A percentile compares a stretch with the other conserved stretches of the same genome.
Conservation (phyloP, 2,329 filamentous ascomycete genomes). For the Microdochium trichocladiopsis region DNA sequence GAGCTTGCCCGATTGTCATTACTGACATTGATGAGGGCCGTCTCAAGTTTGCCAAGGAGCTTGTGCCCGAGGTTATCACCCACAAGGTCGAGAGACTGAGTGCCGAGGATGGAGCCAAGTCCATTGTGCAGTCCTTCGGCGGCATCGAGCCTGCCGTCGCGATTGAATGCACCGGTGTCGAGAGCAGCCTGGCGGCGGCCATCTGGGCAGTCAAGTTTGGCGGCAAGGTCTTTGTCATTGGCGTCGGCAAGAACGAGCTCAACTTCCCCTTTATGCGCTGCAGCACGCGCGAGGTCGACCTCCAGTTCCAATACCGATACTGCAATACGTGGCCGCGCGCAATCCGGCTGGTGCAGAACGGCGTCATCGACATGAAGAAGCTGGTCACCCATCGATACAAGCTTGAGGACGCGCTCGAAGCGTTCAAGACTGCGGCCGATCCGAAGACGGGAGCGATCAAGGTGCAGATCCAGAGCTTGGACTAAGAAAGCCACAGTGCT, state of each 20-base stretch:
- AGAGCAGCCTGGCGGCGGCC: constrained; percentile 77
- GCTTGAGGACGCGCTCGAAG: constrained; percentile 80
- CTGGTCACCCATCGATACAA: constrained; percentile 84
- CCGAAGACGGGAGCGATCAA: constrained; percentile 95
- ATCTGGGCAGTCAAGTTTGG: constrained; percentile 92
- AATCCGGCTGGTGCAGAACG: constrained; percentile 79
- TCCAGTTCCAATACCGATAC: constrained; percentile 96
- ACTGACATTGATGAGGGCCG: constrained; percentile 90
- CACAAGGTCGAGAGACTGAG: constrained; percentile 65
- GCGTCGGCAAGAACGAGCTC: constrained; percentile 93
- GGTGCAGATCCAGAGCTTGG: constrained; percentile 79
- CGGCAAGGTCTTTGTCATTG: constrained; percentile 94
- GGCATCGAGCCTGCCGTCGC: constrained; percentile 75
- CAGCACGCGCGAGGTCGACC: constrained; percentile 84
- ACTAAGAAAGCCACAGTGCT: constrained; percentile 23
- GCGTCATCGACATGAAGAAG: constrained; percentile 72
- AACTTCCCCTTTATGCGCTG: constrained; percentile 92
- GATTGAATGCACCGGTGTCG: constrained; percentile 92
- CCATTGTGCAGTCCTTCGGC: constrained; percentile 64
- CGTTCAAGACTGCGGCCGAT: constrained; percentile 83
- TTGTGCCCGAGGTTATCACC: constrained; percentile 73
- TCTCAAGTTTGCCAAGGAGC: constrained; percentile 74
- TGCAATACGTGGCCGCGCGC: constrained; percentile 93
- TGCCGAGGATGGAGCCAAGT: constrained; percentile 64
- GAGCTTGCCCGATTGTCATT: constrained; percentile 84